These are phyloP conservation scores for Cercospora canescens DNA, from an alignment of 2,329 filamentous ascomycete species.

Conservation along the genomic window DNA sequence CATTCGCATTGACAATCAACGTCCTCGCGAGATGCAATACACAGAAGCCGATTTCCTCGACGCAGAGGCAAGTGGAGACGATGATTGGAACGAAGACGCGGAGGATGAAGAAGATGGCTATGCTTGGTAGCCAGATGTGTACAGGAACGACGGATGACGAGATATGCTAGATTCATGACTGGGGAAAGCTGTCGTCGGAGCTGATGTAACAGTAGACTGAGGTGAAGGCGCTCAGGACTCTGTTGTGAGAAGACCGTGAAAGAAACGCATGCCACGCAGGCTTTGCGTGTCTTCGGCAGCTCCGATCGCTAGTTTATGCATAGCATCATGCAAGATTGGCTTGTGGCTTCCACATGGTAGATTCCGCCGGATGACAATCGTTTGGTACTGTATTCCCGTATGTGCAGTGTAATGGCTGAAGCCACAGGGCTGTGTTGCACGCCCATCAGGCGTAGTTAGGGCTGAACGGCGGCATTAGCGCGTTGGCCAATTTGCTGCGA, in stretches of 20 bases:
- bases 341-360: conserved; percentile 1
- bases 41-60: conserved; percentile 73
- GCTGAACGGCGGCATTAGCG: background rate
- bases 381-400: background rate
- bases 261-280: background rate
- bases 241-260: background rate
- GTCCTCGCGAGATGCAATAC: conserved; percentile 67
- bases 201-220: background rate
- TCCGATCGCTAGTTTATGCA: background rate
- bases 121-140: conserved; percentile 36
- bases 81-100: conserved; percentile 59
- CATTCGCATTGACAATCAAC: conserved; percentile 73
- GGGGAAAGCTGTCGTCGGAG: background rate
- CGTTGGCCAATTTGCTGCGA: background rate
- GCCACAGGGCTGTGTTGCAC: conserved; percentile 7
- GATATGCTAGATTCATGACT: background rate
- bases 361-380: background rate
- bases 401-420: conserved; percentile 1
- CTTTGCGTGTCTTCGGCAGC: background rate
- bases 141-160: background rate
- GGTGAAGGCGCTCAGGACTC: background rate
- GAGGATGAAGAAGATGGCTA: conserved; percentile 47
- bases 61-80: conserved; percentile 58
- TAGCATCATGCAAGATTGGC: background rate
- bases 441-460: background rate